Conservation (phyloP, 2,329 filamentous ascomycete species). For the Xylaria digitata region DNA sequence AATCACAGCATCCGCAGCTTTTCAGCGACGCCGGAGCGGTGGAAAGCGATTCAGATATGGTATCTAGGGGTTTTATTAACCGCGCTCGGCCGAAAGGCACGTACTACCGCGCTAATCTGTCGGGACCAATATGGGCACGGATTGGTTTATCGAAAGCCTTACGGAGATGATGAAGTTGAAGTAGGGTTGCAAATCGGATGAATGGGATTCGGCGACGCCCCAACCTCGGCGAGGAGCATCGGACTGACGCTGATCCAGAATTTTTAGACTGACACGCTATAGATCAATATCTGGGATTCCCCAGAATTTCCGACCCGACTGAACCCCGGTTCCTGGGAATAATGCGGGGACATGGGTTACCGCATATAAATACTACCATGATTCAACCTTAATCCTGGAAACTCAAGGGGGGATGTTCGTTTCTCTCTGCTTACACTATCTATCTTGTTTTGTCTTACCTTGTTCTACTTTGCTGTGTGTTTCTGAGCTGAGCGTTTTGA, state of each 20-base stretch:
- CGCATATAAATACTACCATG: slow-evolving; percentile 1
- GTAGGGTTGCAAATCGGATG: slow-evolving; percentile 22
- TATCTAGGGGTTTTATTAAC: slow-evolving; percentile 3
- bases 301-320: slow-evolving; percentile 16
- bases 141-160: slow-evolving; percentile 9
- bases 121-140: slow-evolving; percentile 1
- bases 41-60: not conserved
- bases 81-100: slow-evolving; percentile 30
- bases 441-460: not conserved
- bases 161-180: slow-evolving; percentile 11
- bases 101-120: not conserved
- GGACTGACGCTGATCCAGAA: slow-evolving; percentile 18
- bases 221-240: slow-evolving; percentile 27
- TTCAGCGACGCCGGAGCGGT: not conserved
- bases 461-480: not conserved
- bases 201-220: slow-evolving; percentile 24
- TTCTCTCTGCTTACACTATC: not conserved
- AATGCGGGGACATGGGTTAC: slow-evolving; percentile 18
- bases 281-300: slow-evolving; percentile 13
- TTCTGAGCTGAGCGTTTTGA: not conserved
- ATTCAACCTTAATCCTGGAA: slow-evolving; percentile 13
- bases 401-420: not conserved
- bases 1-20: not conserved
- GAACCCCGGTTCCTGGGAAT: slow-evolving; percentile 13
- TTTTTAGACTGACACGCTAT: slow-evolving; percentile 1